Evolutionary conservation across 169 alveolate genomes (phyloP).

Genomic region (Cryptosporidium parvum): DNA sequence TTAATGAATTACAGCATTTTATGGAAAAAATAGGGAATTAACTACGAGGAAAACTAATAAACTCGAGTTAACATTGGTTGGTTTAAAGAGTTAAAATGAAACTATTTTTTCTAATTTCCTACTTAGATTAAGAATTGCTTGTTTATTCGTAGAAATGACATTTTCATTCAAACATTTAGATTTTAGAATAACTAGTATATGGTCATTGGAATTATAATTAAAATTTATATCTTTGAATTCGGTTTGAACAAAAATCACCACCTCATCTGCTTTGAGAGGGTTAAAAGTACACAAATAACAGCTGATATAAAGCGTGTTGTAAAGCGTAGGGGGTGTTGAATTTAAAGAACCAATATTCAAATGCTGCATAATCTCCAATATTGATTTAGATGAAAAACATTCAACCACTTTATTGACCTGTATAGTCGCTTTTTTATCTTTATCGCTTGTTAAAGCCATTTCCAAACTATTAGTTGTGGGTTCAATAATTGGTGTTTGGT

Average conservation of each 20-base stretch:
- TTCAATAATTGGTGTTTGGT: conserved; percentile 39
- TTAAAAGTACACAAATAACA: conserved; percentile 23
- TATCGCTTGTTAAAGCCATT: neutral
- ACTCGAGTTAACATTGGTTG: neutral
- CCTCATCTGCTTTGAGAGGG: conserved; percentile 14
- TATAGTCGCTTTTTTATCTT: conserved; percentile 4
- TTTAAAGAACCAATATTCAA: conserved; percentile 41
- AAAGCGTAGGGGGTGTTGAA: conserved; percentile 64
- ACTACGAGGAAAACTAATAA: neutral
- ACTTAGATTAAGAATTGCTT: conserved; percentile 34
- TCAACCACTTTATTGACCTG: conserved; percentile 20
- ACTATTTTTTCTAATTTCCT: conserved; percentile 61
- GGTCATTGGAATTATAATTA: conserved; percentile 1
- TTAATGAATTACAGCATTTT: conserved; percentile 28
- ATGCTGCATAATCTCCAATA: conserved; percentile 19
- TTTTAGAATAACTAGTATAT: conserved; percentile 26
- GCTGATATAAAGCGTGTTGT: conserved; percentile 33
- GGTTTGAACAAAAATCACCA: conserved; percentile 26
- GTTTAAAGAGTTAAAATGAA: neutral
- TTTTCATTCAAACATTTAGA: conserved; percentile 53
- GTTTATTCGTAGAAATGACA: conserved; percentile 26
- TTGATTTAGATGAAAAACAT: conserved; percentile 28
- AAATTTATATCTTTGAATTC: conserved; percentile 50
- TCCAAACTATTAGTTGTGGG: neutral
- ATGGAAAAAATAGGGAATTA: neutral